A percentile compares a stretch with the other conserved stretches of the same genome.
Evolutionary conservation across 1,284 basidiomycete genomes (phyloP).

Genomic region (Clitocybe nebularis): DNA sequence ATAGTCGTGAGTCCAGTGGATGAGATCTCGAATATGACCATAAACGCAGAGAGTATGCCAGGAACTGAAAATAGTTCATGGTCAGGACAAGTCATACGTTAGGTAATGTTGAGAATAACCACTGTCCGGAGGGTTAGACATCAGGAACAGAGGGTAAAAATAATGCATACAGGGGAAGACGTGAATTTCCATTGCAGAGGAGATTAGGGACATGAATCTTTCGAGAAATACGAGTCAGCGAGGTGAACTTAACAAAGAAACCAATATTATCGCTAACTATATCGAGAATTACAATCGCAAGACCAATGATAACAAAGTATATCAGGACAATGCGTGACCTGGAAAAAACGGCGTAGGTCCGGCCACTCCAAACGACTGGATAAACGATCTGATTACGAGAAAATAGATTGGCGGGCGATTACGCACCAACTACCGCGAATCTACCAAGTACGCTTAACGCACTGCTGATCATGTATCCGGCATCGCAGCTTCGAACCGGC

Average conservation of each 20-base stretch:
- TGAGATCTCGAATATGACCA: conserved; percentile 25
- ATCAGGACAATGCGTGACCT: conserved; percentile 22
- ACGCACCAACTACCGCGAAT: conserved; percentile 25
- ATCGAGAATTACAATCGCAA: conserved; percentile 26
- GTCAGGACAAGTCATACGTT: conserved; percentile 3
- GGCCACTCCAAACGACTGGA: conserved; percentile 26
- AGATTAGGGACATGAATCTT: conserved; percentile 14
- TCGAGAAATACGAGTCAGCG: not conserved
- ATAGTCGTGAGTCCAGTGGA: conserved; percentile 24
- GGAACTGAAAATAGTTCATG: conserved; percentile 16
- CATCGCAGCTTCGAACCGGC: conserved; percentile 11
- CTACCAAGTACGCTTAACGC: conserved; percentile 16
- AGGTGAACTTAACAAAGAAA: not conserved
- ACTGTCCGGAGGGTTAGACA: no score
- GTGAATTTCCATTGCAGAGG: conserved; percentile 16
- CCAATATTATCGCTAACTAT: conserved; percentile 24
- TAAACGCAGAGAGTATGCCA: conserved; percentile 25
- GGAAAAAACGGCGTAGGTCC: conserved; percentile 30
- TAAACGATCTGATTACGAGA: not conserved
- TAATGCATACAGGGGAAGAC: conserved; percentile 11
- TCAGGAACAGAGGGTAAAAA: not conserved
- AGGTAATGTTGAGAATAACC: no score
- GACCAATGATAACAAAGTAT: conserved; percentile 23
- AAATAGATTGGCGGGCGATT: not conserved
- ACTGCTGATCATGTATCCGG: conserved; percentile 15